phyloP scores from a whole-genome alignment of 768 basidiomycete species.

The Atractiella rhizophila region DNA sequence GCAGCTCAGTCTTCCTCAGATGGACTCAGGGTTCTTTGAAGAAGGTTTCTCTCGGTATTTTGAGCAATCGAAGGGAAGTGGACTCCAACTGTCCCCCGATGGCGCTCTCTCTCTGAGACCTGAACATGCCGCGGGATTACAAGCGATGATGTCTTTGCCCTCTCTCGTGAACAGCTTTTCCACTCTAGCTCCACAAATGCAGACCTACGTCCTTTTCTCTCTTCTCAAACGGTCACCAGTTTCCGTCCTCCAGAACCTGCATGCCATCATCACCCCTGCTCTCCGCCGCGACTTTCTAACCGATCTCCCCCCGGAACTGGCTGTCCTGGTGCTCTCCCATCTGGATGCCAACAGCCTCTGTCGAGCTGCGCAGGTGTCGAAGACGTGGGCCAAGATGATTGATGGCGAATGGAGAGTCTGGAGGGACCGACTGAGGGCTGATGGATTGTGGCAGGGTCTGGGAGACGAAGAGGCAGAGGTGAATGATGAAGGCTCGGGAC shows the following conservation, averaged over 20 bases:
- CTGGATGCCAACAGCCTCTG: conserved; percentile 56
- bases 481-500: conserved; percentile 29
- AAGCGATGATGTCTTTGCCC: conserved; percentile 65
- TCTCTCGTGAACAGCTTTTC: conserved; percentile 57
- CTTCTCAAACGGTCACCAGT: conserved; percentile 75
- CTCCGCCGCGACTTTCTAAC: conserved; percentile 85
- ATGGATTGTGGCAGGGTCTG: conserved; percentile 70
- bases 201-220: conserved; percentile 80
- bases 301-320: conserved; percentile 71
- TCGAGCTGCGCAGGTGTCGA: conserved; percentile 65
- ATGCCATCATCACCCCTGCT: conserved; percentile 66
- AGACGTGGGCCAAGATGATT: conserved; percentile 57
- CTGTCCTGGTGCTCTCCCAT: conserved; percentile 59
- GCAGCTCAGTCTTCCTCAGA: neutral
- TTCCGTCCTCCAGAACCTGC: conserved; percentile 65
- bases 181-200: conserved; percentile 48
- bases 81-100: neutral
- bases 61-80: neutral
- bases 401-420: conserved; percentile 75
- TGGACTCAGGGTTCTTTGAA: neutral
- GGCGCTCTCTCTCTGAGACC: neutral
- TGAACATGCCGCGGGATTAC: conserved; percentile 26
- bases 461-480: conserved; percentile 61
- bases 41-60: neutral
- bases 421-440: conserved; percentile 57